Evolutionary conservation across 2,329 filamentous ascomycete species (phyloP), one percentile per base, ranked within the genome.

Genomic region (Decorospora gaudefroyi): DNA sequence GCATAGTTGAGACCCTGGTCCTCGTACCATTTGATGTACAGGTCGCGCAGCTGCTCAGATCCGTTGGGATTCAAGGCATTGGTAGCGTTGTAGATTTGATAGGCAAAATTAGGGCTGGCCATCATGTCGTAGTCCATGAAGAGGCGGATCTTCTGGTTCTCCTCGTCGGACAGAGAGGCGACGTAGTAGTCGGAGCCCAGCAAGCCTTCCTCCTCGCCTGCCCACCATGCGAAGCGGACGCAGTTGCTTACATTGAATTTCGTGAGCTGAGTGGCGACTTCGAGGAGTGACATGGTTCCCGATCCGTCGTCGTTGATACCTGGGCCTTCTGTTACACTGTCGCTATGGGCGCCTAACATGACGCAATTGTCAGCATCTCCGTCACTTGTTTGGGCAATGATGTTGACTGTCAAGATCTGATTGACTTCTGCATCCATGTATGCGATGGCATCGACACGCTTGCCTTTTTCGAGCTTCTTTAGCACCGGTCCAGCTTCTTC

Each of bases 401-500:
- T 70, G 52, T 74, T 73, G 48, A 59, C 64, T 48, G 78, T 81
- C 2, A 73, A 73, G 9, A 76, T 73, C 49, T 76, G 74, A 48
- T 78, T 73, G 19, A 77, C 67, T 46, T 74, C 61, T 22, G 75
- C 70, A 35, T 79, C 70, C 15, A 82, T 75, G 21, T 72, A 66
- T 6, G 80, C 66, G 13, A 68, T 69, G 11, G 64, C 73, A 26
- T 69, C 66, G 2, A 76, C 65, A 65, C 66, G 40, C 65, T 72
- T 26, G 69, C 69, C 54, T 76, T 73, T 42, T 87, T 72, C 50
- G 76, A 77, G 54, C 77, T 72, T 29, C 84, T 67, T 56, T 16
- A 69, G 13, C 21, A 67, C 64, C 18, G 86, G 73, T 2, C 78
- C 78, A 40, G 77, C 88, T 33, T 86, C 83, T 15, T 76, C 73